Conservation (phyloP, 768 basidiomycete species). For the Termitomyces titanicus region DNA sequence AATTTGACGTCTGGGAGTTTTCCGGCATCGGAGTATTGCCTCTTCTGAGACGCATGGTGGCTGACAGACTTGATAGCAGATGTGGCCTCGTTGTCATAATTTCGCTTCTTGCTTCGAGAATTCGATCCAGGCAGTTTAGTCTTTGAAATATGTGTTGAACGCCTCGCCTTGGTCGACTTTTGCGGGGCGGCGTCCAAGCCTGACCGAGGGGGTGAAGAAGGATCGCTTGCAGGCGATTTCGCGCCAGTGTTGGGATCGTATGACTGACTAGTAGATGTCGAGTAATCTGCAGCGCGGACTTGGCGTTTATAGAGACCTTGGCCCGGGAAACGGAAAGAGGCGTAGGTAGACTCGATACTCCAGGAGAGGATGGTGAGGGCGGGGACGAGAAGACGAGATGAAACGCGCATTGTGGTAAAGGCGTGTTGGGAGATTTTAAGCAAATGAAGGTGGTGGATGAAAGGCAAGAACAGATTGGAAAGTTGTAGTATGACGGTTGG, state of each 20-base stretch:
- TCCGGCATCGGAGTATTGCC: not conserved
- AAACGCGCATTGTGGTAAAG: constrained; percentile 8
- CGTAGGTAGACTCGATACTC: constrained; percentile 2
- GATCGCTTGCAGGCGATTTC: not conserved
- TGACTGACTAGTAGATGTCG: too few species aligned
- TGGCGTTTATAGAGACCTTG: not conserved
- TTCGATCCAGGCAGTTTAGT: not conserved
- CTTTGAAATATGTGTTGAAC: not conserved
- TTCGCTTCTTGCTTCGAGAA: not conserved
- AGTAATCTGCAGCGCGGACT: too few species aligned
- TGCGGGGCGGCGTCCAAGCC: not conserved
- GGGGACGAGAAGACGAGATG: constrained; percentile 9
- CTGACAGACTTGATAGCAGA: not conserved
- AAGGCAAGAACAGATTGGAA: not conserved
- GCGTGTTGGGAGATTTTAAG: not conserved
- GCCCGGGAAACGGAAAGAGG: not conserved
- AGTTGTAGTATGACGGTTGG: not conserved
- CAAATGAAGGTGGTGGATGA: not conserved
- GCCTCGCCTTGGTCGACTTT: not conserved
- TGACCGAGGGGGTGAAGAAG: not conserved
- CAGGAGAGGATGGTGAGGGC: constrained; percentile 11
- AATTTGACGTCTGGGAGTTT: not conserved
- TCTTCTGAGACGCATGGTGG: too few species aligned
- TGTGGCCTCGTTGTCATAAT: not conserved
- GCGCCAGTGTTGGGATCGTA: too few species aligned